phyloP scores from a whole-genome alignment of 805 yeast genomes.

The Kuraishia cidri region DNA sequence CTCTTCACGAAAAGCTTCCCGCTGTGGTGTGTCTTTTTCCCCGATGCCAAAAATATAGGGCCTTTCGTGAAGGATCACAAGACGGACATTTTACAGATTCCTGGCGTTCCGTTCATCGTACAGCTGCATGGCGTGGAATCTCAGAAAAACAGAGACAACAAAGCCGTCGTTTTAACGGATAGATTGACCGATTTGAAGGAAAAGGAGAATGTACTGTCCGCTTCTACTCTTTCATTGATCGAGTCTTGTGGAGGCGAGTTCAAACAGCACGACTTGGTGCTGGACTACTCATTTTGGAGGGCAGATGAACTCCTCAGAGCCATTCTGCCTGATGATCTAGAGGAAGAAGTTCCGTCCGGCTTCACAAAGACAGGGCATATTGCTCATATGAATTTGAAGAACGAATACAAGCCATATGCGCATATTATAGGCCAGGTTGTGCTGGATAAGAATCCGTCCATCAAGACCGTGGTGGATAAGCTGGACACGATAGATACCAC shows the following conservation, averaged over 20 bases:
- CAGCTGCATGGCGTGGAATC: slow-evolving; percentile 17
- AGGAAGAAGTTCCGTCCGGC: slow-evolving; percentile 78
- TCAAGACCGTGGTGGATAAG: slow-evolving; percentile 88
- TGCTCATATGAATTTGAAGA: slow-evolving; percentile 83
- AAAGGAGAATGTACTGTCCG: slow-evolving; percentile 27
- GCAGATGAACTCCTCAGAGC: slow-evolving; percentile 79
- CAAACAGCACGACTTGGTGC: slow-evolving; percentile 39
- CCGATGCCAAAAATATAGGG: slow-evolving; percentile 57
- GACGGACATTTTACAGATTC: slow-evolving; percentile 58
- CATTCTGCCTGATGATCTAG: slow-evolving; percentile 61
- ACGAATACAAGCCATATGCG: slow-evolving; percentile 79
- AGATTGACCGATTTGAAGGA: slow-evolving; percentile 28
- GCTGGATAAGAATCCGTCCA: slow-evolving; percentile 74
- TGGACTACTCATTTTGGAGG: slow-evolving; percentile 80
- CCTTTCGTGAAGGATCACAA: slow-evolving; percentile 49
- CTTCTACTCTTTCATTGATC: slow-evolving; percentile 34
- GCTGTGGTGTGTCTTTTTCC: slow-evolving; percentile 60
- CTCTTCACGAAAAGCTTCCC: slow-evolving; percentile 51
- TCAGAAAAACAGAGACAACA: slow-evolving; percentile 22
- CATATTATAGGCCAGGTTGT: slow-evolving; percentile 81
- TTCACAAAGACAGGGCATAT: slow-evolving; percentile 92
- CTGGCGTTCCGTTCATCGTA: slow-evolving; percentile 65
- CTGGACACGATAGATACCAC: slow-evolving; percentile 78
- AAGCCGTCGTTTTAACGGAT: slow-evolving; percentile 57
- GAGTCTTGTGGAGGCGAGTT: slow-evolving; percentile 35